Evolutionary conservation across 2,329 filamentous ascomycete genomes (phyloP).

Genomic region (Coniella lustricola): DNA sequence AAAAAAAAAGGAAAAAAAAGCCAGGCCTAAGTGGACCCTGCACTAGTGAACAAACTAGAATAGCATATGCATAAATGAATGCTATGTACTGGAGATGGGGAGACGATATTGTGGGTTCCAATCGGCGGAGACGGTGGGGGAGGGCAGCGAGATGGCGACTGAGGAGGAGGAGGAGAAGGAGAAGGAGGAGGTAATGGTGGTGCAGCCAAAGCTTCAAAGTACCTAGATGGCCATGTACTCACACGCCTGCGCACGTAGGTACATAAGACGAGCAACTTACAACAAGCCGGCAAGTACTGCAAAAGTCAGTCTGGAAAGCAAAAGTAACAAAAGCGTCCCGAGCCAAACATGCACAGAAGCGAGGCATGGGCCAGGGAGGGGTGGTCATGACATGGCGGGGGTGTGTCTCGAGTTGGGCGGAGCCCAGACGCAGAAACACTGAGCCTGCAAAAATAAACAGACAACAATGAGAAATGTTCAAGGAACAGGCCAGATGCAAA

Average conservation of each 20-base stretch:
- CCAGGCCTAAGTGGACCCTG: background rate
- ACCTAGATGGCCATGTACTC: no score
- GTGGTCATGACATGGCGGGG: background rate
- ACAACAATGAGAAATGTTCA: no score
- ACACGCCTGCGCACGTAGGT: no score
- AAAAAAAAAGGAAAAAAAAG: slow-evolving; percentile 15
- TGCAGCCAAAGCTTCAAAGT: background rate
- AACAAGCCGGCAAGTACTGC: background rate
- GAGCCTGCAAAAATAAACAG: slow-evolving; percentile 2
- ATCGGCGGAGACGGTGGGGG: no score
- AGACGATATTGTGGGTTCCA: no score
- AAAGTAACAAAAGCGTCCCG: background rate
- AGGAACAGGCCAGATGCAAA: no score
- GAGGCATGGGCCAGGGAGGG: slow-evolving; percentile 10
- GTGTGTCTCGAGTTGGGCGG: slow-evolving; percentile 9
- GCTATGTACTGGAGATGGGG: background rate
- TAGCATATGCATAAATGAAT: no score
- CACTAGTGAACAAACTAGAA: slow-evolving; percentile 14
- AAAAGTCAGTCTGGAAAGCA: background rate
- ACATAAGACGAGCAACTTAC: slow-evolving; percentile 1
- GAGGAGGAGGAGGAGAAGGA: background rate
- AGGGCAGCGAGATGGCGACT: no score
- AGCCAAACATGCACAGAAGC: slow-evolving; percentile 10
- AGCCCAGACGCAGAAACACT: slow-evolving; percentile 3
- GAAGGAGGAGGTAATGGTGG: slow-evolving; percentile 5